These are phyloP conservation scores for Cystobasidium ongulense DNA, from an alignment of 768 basidiomycete genomes.

Conservation along the genomic window DNA sequence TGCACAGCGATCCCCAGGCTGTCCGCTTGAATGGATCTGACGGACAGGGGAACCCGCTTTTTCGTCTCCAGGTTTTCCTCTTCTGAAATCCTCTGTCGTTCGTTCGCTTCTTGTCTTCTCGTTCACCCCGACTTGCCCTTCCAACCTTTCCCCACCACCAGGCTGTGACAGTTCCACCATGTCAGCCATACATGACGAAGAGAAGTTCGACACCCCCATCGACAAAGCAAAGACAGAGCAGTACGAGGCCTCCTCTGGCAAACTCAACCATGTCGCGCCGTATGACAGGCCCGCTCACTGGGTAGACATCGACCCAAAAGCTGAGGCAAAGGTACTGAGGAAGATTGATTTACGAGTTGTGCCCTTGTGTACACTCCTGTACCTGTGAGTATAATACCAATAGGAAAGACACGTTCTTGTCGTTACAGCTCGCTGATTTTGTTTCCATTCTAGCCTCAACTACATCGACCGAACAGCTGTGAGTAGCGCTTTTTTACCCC, in stretches of 20 bases:
- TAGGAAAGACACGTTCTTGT: neutral
- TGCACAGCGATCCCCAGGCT: neutral
- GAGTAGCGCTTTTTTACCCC: neutral
- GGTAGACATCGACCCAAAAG: slow-evolving; percentile 13
- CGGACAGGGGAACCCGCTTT: neutral
- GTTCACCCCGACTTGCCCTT: neutral
- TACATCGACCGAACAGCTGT: slow-evolving; percentile 22
- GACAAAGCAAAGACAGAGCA: neutral
- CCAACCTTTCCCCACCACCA: neutral
- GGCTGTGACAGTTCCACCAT: neutral
- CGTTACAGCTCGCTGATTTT: neutral
- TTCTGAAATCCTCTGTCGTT: neutral
- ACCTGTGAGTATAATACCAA: slow-evolving; percentile 1
- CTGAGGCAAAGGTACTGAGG: neutral
- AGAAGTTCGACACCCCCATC: neutral
- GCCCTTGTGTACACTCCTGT: slow-evolving; percentile 9
- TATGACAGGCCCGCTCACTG: slow-evolving; percentile 1
- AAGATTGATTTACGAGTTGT: slow-evolving; percentile 14
- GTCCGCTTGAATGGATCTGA: neutral
- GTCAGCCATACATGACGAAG: neutral
- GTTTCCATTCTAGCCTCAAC: neutral
- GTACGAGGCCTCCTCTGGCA: neutral
- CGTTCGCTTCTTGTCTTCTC: neutral
- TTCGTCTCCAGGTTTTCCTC: neutral
- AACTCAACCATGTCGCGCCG: neutral